Base-by-base conservation (phyloP, 1,139 yeast genomes). In the Lodderomyces parapsilosis region DNA sequence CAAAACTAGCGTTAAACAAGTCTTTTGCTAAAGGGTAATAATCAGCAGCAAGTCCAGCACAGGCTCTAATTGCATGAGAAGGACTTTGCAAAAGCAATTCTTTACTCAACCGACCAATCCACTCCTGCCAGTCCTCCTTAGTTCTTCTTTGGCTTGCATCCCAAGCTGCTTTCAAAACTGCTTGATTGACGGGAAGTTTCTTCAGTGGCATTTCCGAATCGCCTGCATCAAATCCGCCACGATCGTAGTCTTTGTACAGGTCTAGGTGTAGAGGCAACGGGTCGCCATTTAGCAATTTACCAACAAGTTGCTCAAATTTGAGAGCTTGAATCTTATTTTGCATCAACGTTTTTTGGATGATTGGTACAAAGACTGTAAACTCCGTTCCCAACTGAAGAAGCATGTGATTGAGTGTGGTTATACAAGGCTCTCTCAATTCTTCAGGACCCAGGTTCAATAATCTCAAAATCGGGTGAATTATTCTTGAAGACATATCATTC, bases 111-210 rank as follows among this genome's bases (percentile, higher is more conserved):
- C 94, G 74, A 43, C 96, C 78, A 51, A 91, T 82, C 99, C 99
- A 94, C 57, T 93, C 99, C 57, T 86, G 91, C 99, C 99, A 94
- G 55, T 93, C 99, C 56, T 91, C 99, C 52, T 85, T 81, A 0
- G 97, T 89, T 37, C 95, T 78, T 50, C 94, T 79, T 53, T 89
- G 93, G 23, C 86, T 81, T 14, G 96, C 86, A 54, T 90, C 96
- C 99, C 99, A 94, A 1, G 94, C 90, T 38, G 80, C 78, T 55
- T 87, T 86, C 51, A 87, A 69, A 5, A 83, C 84, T 43, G 79
- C 82, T 49, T 86, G 91, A 52, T 87, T 85, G 11, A 87, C 89
- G 0, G 96, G 91, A 9, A 91, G 68, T 54, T 88, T 89, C 55
- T 83, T 82, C 13, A 86, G 74, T 1, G 86, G 80, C 52, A 83